These are phyloP conservation scores for Teratosphaeriaceae sp. DNA, from an alignment of 2,329 filamentous ascomycete species.

Conservation along the genomic window DNA sequence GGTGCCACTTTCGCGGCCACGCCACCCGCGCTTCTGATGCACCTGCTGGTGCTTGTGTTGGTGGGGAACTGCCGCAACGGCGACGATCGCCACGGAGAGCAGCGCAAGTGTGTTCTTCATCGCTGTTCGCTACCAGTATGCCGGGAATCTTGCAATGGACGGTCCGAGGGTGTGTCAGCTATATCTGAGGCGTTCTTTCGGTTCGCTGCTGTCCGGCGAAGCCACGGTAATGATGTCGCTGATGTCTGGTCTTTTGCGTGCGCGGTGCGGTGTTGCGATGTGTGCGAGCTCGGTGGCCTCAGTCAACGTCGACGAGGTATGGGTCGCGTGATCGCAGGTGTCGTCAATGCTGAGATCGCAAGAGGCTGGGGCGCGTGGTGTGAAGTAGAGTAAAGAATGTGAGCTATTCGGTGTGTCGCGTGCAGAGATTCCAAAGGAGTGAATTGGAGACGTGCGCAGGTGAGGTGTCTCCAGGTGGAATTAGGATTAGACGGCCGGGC, in stretches of 20 bases:
- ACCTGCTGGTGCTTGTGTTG: conserved; percentile 55
- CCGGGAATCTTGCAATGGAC: neutral
- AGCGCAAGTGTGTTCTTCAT: conserved; percentile 33
- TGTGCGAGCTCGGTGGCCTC: neutral
- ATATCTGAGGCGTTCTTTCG: conserved; percentile 8
- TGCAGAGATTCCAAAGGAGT: conserved; percentile 5
- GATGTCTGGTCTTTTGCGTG: conserved; percentile 2
- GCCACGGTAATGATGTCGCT: conserved; percentile 16
- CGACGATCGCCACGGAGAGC: conserved; percentile 29
- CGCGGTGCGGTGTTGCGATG: neutral
- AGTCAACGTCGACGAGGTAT: too few relatives aligned
- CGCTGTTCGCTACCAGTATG: conserved; percentile 6
- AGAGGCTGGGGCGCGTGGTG: conserved; percentile 3
- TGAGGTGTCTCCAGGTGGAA: conserved; percentile 10
- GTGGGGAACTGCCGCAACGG: conserved; percentile 52
- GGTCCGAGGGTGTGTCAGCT: conserved; percentile 12
- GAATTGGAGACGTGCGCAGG: conserved; percentile 2
- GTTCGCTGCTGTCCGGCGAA: conserved; percentile 15
- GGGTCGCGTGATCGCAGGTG: neutral
- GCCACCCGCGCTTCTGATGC: conserved; percentile 39
- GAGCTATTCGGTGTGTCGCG: neutral
- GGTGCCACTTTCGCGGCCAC: conserved; percentile 13
- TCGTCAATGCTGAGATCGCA: neutral
- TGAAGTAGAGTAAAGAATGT: conserved; percentile 6
- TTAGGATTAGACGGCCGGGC: conserved; percentile 3